Percentiles rank a stretch among this genome's conserved stretches.
Conservation (phyloP, 192 early-diverging fungal species). For the Gamsiella multidivaricata region DNA sequence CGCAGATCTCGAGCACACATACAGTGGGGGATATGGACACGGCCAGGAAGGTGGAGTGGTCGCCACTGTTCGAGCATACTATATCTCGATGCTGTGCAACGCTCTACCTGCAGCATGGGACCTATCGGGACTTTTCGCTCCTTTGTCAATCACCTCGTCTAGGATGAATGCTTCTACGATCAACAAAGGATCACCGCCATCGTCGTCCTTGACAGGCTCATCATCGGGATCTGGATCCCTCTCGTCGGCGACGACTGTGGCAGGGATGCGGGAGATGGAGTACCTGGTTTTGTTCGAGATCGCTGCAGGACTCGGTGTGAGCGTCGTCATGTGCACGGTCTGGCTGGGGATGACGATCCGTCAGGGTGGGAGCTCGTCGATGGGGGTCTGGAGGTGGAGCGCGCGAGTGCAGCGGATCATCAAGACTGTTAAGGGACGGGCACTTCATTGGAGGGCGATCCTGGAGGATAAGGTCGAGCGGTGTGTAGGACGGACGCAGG, state of each 20-base stretch:
- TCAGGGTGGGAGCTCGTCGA: slow-evolving; percentile 1
- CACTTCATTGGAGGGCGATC: not conserved
- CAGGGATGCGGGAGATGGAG: slow-evolving; percentile 49
- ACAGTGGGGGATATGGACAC: not conserved
- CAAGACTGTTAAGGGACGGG: slow-evolving; percentile 3
- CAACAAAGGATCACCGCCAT: no score
- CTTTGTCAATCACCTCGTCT: no score
- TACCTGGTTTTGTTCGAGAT: slow-evolving; percentile 40
- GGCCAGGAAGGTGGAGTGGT: not conserved
- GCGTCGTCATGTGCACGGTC: slow-evolving; percentile 20
- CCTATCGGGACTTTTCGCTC: not conserved
- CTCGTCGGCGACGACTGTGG: not conserved
- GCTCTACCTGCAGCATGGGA: slow-evolving; percentile 12
- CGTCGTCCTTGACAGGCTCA: not conserved
- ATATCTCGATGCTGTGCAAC: slow-evolving; percentile 22
- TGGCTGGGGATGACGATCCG: slow-evolving; percentile 30
- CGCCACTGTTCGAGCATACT: slow-evolving; percentile 12
- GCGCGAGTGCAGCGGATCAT: slow-evolving; percentile 1
- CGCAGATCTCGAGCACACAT: not conserved
- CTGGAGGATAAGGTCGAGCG: slow-evolving; percentile 13
- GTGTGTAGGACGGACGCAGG: slow-evolving; percentile 22
- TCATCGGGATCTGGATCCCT: not conserved
- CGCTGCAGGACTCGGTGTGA: slow-evolving; percentile 22
- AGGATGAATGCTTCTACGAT: no score
- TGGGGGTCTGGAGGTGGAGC: not conserved